A percentile compares a stretch with the other conserved stretches of the same genome.
Evolutionary conservation across 1,284 basidiomycete genomes (phyloP).

Genomic region (Cryptococcus hybrid): DNA sequence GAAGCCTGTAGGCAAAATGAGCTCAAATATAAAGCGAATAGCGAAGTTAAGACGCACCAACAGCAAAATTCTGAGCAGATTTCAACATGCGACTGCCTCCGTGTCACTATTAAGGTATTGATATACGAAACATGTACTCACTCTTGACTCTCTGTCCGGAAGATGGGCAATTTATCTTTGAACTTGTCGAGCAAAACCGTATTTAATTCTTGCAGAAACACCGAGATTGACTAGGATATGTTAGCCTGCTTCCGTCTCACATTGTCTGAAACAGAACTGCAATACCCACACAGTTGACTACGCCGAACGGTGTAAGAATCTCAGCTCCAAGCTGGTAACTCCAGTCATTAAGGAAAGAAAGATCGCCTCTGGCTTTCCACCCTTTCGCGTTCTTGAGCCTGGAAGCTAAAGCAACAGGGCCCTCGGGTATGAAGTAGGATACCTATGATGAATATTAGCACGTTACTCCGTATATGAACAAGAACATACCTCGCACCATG

Average conservation of each 20-base stretch:
- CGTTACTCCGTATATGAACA: not conserved
- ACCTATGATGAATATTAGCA: constrained; percentile 17
- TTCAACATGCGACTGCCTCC: constrained; percentile 50
- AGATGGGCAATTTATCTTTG: constrained; percentile 48
- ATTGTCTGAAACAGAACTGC: too few relatives aligned
- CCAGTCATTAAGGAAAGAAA: constrained; percentile 54
- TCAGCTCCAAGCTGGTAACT: constrained; percentile 54
- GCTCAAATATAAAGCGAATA: not conserved
- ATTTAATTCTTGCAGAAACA: constrained; percentile 47
- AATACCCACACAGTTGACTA: constrained; percentile 48
- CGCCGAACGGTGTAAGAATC: constrained; percentile 55
- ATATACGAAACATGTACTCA: constrained; percentile 18
- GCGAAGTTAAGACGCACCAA: constrained; percentile 26
- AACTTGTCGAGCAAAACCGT: constrained; percentile 50
- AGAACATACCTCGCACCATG: constrained; percentile 49
- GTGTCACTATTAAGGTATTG: not conserved
- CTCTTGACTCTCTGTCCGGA: constrained; percentile 52
- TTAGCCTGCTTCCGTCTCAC: not conserved
- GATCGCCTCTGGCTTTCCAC: constrained; percentile 42
- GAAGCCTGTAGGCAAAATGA: constrained; percentile 35
- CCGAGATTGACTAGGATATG: constrained; percentile 41
- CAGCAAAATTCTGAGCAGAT: constrained; percentile 52
- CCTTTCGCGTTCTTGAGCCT: constrained; percentile 27
- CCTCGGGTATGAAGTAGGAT: constrained; percentile 37
- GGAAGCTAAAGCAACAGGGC: constrained; percentile 33